Conservation (phyloP, 202 grass and related monocot species). For the Schoenoplectus triqueter region DNA sequence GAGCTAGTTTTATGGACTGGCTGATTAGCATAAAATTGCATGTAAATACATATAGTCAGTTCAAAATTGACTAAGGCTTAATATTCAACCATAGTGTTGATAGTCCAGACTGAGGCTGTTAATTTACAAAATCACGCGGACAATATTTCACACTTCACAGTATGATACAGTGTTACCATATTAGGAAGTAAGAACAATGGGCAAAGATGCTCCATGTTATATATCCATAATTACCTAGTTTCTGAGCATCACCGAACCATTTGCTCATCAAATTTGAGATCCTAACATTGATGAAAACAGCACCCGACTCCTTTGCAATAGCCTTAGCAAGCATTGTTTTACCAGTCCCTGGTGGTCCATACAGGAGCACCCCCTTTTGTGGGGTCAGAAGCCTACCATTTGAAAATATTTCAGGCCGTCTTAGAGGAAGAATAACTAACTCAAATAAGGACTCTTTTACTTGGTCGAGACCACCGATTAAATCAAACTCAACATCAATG, state of each 20-base stretch:
- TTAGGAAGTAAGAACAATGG: background rate
- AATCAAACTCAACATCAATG: conserved; percentile 90
- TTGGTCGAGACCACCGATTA: conserved; percentile 76
- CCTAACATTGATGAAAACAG: conserved; percentile 97
- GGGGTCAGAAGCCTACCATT: conserved; percentile 81
- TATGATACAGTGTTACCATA: background rate
- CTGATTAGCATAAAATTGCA: background rate
- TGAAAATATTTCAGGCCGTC: conserved; percentile 76
- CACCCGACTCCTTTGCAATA: conserved; percentile 85
- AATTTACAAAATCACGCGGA: background rate
- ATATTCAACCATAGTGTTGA: background rate
- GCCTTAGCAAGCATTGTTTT: conserved; percentile 98
- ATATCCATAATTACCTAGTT: conserved; percentile 64
- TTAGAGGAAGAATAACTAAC: conserved; percentile 89
- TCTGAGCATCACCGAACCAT: conserved; percentile 98
- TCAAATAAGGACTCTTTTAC: conserved; percentile 87
- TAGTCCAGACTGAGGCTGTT: background rate
- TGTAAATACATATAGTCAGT: background rate
- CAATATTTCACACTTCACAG: conserved; percentile 7
- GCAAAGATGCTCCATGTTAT: background rate
- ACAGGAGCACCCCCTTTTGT: conserved; percentile 87
- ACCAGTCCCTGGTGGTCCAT: conserved; percentile 76
- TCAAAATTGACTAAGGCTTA: background rate
- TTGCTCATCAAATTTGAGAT: conserved; percentile 99
- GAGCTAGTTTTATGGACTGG: background rate